These are phyloP conservation scores for Cercospora sp. DNA, from an alignment of 2,329 filamentous ascomycete species.

Conservation along the genomic window DNA sequence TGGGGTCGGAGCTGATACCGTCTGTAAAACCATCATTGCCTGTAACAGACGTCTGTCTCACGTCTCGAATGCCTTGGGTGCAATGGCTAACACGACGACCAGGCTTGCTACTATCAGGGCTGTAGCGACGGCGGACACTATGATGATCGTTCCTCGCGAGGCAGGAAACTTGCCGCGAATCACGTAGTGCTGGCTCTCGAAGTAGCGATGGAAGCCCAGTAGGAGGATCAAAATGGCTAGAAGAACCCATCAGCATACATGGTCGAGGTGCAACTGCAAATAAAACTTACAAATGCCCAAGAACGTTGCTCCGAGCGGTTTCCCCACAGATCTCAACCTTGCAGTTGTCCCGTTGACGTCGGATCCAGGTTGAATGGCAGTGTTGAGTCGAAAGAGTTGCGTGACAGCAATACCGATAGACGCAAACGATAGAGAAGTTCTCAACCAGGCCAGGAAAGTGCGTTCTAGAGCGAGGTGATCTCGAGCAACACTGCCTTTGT, in stretches of 20 bases:
- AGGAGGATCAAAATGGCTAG: constrained; percentile 69
- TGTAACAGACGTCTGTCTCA: constrained; percentile 8
- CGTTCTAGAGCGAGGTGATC: constrained; percentile 81
- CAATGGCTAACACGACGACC: constrained; percentile 60
- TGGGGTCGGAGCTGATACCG: not conserved
- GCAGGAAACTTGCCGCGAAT: constrained; percentile 78
- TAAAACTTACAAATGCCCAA: constrained; percentile 57
- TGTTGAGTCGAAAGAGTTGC: constrained; percentile 81
- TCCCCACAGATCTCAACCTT: constrained; percentile 63
- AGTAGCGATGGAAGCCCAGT: constrained; percentile 76
- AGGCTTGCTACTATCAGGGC: constrained; percentile 60
- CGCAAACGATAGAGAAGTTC: constrained; percentile 78
- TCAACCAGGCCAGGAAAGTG: constrained; percentile 82
- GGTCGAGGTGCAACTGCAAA: not conserved
- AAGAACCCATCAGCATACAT: not conserved
- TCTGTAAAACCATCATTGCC: not conserved
- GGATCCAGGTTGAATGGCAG: constrained; percentile 50
- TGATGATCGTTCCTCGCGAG: constrained; percentile 70
- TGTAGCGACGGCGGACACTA: constrained; percentile 66
- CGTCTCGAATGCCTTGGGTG: constrained; percentile 47
- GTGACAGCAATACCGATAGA: constrained; percentile 81
- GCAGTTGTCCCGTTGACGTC: constrained; percentile 24
- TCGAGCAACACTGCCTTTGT: constrained; percentile 79
- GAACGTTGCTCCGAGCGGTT: constrained; percentile 74
- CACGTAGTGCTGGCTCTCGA: constrained; percentile 76